Evolutionary conservation across 106 monocot species (phyloP).

Genomic region (Allium cepa): DNA sequence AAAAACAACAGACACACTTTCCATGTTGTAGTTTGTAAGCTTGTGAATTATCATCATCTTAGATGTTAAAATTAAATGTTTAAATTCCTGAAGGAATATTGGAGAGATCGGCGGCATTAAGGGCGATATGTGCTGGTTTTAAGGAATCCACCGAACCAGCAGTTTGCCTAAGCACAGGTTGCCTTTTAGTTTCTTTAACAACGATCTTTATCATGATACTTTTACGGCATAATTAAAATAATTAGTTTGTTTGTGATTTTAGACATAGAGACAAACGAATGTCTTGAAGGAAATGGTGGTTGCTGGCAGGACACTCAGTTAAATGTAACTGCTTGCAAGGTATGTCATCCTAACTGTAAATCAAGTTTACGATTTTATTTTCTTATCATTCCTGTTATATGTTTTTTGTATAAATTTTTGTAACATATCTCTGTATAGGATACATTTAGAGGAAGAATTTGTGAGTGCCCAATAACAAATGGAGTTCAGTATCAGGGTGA

Average conservation of each 20-base stretch:
- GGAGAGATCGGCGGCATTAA: conserved; percentile 67
- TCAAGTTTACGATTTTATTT: neutral
- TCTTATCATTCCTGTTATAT: neutral
- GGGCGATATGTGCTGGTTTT: conserved; percentile 91
- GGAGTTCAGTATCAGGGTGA: conserved; percentile 83
- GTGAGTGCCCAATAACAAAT: conserved; percentile 64
- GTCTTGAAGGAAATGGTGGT: conserved; percentile 73
- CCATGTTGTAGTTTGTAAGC: neutral
- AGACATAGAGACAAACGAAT: conserved; percentile 93
- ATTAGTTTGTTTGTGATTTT: neutral
- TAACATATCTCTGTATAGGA: conserved; percentile 32
- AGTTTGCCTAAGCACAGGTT: conserved; percentile 85
- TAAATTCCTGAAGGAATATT: conserved; percentile 44
- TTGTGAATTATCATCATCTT: neutral
- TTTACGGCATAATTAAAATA: neutral
- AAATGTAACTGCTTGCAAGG: conserved; percentile 91
- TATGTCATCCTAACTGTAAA: conserved; percentile 10
- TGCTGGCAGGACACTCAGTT: conserved; percentile 59
- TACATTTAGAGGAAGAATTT: conserved; percentile 81
- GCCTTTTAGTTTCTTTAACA: conserved; percentile 4
- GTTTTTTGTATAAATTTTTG: neutral
- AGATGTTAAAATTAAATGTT: conserved; percentile 1
- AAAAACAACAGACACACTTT: neutral
- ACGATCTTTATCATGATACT: neutral
- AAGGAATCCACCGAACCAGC: conserved; percentile 79